Conservation (phyloP, 441 rosid species). For the Bocquillonia castaneifolia region DNA sequence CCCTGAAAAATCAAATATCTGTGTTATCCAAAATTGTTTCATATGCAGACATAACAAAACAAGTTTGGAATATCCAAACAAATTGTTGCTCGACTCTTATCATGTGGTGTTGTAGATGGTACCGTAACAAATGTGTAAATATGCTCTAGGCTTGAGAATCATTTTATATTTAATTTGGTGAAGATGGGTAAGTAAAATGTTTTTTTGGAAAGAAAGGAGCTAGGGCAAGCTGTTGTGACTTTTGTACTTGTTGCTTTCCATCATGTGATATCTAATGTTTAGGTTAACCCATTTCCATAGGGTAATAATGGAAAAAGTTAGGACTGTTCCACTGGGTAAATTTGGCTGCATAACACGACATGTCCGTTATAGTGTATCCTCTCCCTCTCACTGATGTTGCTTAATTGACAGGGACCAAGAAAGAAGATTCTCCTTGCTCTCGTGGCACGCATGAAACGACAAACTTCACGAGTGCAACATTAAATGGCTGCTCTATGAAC, state of each 20-base stretch:
- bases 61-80: background rate
- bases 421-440: conserved; percentile 60
- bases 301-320: background rate
- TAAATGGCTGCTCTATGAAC: background rate
- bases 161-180: background rate
- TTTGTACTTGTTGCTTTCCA: background rate
- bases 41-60: background rate
- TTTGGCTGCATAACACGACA: no score
- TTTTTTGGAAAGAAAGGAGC: background rate
- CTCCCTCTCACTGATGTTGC: background rate
- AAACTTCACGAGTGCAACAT: conserved; percentile 8
- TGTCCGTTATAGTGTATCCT: background rate
- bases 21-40: background rate
- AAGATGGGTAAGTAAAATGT: background rate
- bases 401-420: conserved; percentile 56
- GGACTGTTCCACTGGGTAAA: background rate
- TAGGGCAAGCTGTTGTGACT: background rate
- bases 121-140: background rate
- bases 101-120: background rate
- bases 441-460: conserved; percentile 27
- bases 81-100: background rate
- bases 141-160: background rate
- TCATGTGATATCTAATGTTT: background rate
- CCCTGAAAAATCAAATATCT: background rate
- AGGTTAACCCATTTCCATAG: background rate